These are phyloP conservation scores for Monilinia laxa DNA, from an alignment of 2,329 filamentous ascomycete genomes.

Conservation along the genomic window DNA sequence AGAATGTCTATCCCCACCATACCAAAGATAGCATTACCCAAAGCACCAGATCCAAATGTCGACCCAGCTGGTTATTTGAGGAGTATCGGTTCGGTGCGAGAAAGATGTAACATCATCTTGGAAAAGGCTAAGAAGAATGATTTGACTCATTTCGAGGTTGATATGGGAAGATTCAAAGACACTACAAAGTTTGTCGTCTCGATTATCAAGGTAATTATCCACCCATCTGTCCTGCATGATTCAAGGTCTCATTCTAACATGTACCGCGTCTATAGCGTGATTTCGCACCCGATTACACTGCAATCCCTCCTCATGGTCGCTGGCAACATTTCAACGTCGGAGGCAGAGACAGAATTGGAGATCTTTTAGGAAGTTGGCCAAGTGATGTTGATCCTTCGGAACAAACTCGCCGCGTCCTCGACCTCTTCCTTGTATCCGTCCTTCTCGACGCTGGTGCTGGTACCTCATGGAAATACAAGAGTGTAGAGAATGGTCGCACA, in stretches of 20 bases:
- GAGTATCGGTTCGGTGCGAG: slow-evolving; percentile 84
- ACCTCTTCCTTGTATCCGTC: slow-evolving; percentile 78
- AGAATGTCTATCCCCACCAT: slow-evolving; percentile 47
- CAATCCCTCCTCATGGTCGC: slow-evolving; percentile 82
- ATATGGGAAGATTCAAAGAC: slow-evolving; percentile 65
- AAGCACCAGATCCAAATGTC: slow-evolving; percentile 79
- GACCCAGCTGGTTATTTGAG: slow-evolving; percentile 89
- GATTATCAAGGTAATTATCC: slow-evolving; percentile 64
- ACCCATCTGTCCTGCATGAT: slow-evolving; percentile 13
- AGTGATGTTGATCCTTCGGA: slow-evolving; percentile 66
- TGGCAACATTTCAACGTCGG: slow-evolving; percentile 86
- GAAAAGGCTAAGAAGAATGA: slow-evolving; percentile 66
- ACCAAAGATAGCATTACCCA: slow-evolving; percentile 77
- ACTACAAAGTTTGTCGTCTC: slow-evolving; percentile 69
- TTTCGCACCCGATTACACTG: slow-evolving; percentile 64
- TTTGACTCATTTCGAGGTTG: slow-evolving; percentile 69
- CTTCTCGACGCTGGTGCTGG: slow-evolving; percentile 87
- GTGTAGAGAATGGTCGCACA: slow-evolving; percentile 77
- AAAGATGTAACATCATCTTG: slow-evolving; percentile 62
- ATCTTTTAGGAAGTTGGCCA: slow-evolving; percentile 69
- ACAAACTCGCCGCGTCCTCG: slow-evolving; percentile 71
- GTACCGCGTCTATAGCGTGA: slow-evolving; percentile 54
- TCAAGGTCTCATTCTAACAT: neutral
- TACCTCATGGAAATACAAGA: slow-evolving; percentile 88
- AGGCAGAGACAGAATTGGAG: slow-evolving; percentile 69